Conservation (phyloP, 2,329 filamentous ascomycete species). For the Microascus cirrosus region DNA sequence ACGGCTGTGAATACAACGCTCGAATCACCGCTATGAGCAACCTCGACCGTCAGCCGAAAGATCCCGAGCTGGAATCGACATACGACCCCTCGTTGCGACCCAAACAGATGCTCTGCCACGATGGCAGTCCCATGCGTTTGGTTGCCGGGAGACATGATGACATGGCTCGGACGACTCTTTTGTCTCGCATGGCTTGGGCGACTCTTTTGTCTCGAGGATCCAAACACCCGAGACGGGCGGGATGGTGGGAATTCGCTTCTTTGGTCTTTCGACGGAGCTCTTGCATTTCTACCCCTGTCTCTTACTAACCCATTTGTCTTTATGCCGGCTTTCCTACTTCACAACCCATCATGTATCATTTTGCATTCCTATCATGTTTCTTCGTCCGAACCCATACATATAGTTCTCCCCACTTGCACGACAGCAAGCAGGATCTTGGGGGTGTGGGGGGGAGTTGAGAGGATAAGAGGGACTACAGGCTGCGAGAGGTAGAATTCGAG, state of each 20-base stretch:
- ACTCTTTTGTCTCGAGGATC: not conserved
- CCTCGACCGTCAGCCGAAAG: not conserved
- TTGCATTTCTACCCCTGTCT: not conserved
- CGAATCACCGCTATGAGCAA: not conserved
- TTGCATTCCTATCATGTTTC: not conserved
- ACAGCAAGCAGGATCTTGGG: slow-evolving; percentile 11
- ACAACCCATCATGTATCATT: not conserved
- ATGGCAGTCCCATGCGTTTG: not conserved
- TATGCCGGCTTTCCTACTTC: not conserved
- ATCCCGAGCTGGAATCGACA: not conserved
- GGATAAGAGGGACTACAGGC: slow-evolving; percentile 10
- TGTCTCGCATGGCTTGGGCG: not conserved
- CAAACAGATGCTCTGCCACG: not conserved
- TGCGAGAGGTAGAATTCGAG: slow-evolving; percentile 13
- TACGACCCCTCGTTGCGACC: not conserved
- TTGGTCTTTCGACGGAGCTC: slow-evolving; percentile 3
- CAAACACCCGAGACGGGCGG: not conserved
- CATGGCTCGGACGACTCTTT: not conserved
- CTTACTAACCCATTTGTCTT: not conserved
- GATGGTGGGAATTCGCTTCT: not conserved
- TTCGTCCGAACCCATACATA: not conserved
- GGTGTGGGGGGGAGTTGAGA: not conserved
- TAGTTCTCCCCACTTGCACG: not conserved
- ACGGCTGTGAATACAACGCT: not conserved
- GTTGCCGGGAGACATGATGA: not conserved